Base-by-base conservation (phyloP, 495 filamentous ascomycete genomes). In the Schizothecium vesticola region DNA sequence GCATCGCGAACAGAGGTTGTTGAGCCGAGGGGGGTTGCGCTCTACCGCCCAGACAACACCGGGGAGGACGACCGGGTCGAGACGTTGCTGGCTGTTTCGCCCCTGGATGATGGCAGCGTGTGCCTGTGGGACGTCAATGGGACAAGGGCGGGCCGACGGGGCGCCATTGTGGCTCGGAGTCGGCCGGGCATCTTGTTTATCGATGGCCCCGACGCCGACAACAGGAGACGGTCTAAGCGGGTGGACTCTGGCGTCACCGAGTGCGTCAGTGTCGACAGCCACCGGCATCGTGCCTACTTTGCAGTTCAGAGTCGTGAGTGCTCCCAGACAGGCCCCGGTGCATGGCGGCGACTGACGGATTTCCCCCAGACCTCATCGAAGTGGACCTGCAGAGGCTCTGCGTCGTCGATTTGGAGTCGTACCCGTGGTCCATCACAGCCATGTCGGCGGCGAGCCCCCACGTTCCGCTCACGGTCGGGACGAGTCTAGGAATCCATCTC, bases 81-180 rank as follows among this genome's bases (percentile, higher is more conserved):
- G 58, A 77, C 78, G 0, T 76, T 88, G 43, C 84, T 90, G 66
- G 89, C 91, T 0, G 84, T 96, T 4, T 90, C 91, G 19, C 92
- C 93, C 3, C 77, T 97, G 22, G 92, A 93, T 63, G 91, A 97
- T 76, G 93, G 93, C 13, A 92, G 90, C 70, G 83, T 97, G 24
- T 92, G 90, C 72, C 79, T 96, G 21, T 97, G 93, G 93, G 90
- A 95, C 76, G 79, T 94, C n/a, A 87, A 85, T 62, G 85, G 86
- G 23, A 84, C 84, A 11, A 83, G 84, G 60, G 19, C 21, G 62
- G 80, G 77, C 2, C 84, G 75, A 62, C 87, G 86, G 71, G 92
- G 92, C 16, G 83, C 81, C 6, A 87, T 96, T 56, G 73, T 91
- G 21, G 87, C 85, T 3, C 80, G 84, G 59, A 93, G 89, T 73